Base-by-base conservation (phyloP, 441 rosid genomes). In the Syzygium malaccense region DNA sequence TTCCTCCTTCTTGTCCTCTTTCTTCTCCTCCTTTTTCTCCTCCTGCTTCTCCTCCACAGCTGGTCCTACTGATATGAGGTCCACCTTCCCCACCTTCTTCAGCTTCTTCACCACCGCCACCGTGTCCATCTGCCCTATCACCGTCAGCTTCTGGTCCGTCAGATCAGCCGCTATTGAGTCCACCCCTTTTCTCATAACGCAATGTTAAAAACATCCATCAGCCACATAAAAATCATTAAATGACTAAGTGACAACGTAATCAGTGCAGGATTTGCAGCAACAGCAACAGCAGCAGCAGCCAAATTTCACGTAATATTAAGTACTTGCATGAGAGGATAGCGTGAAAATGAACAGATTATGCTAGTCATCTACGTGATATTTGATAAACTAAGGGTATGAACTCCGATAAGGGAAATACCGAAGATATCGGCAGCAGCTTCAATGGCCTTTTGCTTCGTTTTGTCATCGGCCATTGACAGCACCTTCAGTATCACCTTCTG, bases 41-140 rank as follows among this genome's bases (percentile, higher is more conserved):
- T 94, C 98, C 80, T 98, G 97, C 93, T 97, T 97, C 33, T 37
- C 37, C 86, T 95, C 99, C 80, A 96, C 96, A 4, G 98, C 99
- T 18, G 99, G 99, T 19, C 99, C 99, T 12, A 97, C 98, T 4
- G 98, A 95, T 45, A 96, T 41, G 37, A 98, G 93, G 89, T 98
- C 99, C 85, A 98, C 99, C 93, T 97, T 98, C 45, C 95, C 99
- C 23, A 97, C 98, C 89, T 95, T 98, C 95, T 95, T 98, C 95
- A 97, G 85, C 92, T 95, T 98, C 95, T 97, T 98, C 85, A 93
- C 97, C 87, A 98, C 95, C 26, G 97, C 98, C 88, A 96, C 98
- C 33, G 98, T 86, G 49, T 98, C 99, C 99, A 98, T 98, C 88
- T 33, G 7, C 88, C 99, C 99, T 64, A 93, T 92, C 92, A 98